Percentiles rank a stretch among this genome's conserved stretches.
Evolutionary conservation across 2,329 filamentous ascomycete genomes (phyloP).

Genomic region (Pseudovirgaria hyperparasitica): DNA sequence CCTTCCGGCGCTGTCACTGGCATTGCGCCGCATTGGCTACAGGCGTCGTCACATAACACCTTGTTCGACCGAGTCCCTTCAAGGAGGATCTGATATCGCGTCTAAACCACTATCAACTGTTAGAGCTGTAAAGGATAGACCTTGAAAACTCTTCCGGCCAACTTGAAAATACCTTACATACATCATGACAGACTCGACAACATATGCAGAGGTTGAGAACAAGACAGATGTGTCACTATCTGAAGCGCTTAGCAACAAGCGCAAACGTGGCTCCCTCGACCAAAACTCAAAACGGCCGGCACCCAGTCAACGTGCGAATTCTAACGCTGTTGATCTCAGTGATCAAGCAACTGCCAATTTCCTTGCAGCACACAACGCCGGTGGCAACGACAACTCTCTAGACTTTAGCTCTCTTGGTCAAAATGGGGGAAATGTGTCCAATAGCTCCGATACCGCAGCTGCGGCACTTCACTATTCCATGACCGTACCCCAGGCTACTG

Average conservation of each 20-base stretch:
- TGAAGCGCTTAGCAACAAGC: slow-evolving; percentile 23
- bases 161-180: slow-evolving; percentile 19
- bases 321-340: slow-evolving; percentile 13
- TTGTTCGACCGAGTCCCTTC: no score
- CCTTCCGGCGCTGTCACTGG: no score
- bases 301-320: slow-evolving; percentile 10
- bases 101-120: slow-evolving; percentile 3
- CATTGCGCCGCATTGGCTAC: no score
- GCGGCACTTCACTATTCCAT: slow-evolving; percentile 40
- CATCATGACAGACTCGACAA: slow-evolving; percentile 17
- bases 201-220: slow-evolving; percentile 14
- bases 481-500: slow-evolving; percentile 43
- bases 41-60: no score
- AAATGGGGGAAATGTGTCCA: slow-evolving; percentile 39
- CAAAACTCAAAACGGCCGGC: slow-evolving; percentile 22
- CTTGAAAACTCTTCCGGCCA: slow-evolving; percentile 28
- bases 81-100: slow-evolving; percentile 5
- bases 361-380: slow-evolving; percentile 26
- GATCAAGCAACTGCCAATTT: slow-evolving; percentile 26
- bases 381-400: slow-evolving; percentile 28
- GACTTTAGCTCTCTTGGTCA: slow-evolving; percentile 28
- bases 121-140: slow-evolving; percentile 3
- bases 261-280: slow-evolving; percentile 34
- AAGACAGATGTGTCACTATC: no score
- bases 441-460: slow-evolving; percentile 46